Evolutionary conservation across 176 grass and related monocot species (phyloP).

Genomic region (Neostapfia colusana): DNA sequence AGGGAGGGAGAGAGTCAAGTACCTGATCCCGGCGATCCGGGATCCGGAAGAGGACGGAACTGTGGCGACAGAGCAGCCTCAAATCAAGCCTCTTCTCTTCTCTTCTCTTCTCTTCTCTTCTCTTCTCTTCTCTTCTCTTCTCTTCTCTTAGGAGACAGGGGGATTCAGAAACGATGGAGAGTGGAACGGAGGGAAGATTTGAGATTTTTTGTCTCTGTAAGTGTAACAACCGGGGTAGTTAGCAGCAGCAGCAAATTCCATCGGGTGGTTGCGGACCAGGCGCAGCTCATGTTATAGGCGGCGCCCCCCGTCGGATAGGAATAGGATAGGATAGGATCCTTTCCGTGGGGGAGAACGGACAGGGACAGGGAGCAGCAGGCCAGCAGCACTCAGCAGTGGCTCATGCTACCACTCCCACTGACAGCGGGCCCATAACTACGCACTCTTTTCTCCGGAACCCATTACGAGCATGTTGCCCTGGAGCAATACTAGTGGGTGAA

Average conservation of each 20-base stretch:
- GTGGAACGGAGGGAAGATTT: neutral
- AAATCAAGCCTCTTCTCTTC: neutral
- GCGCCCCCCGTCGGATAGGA: neutral
- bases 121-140: neutral
- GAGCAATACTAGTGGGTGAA: neutral
- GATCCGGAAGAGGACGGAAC: neutral
- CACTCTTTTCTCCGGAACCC: neutral
- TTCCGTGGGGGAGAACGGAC: neutral
- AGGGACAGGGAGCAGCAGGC: too few species aligned
- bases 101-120: neutral
- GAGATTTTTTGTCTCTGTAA: neutral
- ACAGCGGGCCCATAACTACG: neutral
- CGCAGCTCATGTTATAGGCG: neutral
- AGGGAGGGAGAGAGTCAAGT: neutral
- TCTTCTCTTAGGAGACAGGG: neutral
- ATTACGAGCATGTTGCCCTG: neutral
- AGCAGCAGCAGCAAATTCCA: neutral
- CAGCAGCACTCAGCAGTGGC: too few species aligned
- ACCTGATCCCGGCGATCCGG: slow-evolving; percentile 31
- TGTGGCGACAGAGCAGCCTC: neutral
- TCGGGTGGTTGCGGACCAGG: neutral
- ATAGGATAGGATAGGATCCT: neutral
- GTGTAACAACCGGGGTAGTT: neutral
- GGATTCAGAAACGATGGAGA: neutral
- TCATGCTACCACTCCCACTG: neutral